Conservation (phyloP, 176 grass and related monocot species). For the Ensete ventricosum region DNA sequence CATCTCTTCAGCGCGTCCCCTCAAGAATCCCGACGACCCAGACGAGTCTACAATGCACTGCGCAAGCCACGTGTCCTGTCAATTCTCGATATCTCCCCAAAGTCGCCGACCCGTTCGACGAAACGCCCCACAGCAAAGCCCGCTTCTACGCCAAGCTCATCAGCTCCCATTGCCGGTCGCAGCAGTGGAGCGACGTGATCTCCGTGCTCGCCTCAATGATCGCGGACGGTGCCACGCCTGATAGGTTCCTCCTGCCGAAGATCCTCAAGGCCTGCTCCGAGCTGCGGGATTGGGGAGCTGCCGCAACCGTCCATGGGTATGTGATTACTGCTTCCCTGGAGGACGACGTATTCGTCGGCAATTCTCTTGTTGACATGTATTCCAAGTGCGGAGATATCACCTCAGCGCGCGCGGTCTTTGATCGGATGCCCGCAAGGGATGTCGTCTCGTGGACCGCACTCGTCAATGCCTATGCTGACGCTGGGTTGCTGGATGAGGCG, state of each 20-base stretch:
- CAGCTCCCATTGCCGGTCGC: slow-evolving; percentile 32
- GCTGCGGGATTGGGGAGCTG: slow-evolving; percentile 16
- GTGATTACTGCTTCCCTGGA: slow-evolving; percentile 25
- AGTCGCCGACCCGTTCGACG: slow-evolving; percentile 13
- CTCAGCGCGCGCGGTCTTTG: slow-evolving; percentile 36
- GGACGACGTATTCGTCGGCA: slow-evolving; percentile 38
- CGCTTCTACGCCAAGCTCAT: slow-evolving; percentile 34
- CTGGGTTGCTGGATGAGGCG: slow-evolving; percentile 36
- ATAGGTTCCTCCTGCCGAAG: slow-evolving; percentile 60
- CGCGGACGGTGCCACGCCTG: slow-evolving; percentile 30
- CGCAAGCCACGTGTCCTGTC: not conserved
- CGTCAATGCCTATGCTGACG: slow-evolving; percentile 38
- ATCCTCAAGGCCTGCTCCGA: slow-evolving; percentile 56
- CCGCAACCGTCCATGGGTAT: slow-evolving; percentile 39
- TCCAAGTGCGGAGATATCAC: slow-evolving; percentile 36
- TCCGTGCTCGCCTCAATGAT: slow-evolving; percentile 39
- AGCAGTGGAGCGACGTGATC: slow-evolving; percentile 36
- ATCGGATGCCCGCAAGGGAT: slow-evolving; percentile 39
- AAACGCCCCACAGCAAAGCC: slow-evolving; percentile 12
- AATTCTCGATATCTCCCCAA: too few species aligned
- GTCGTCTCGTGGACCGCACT: slow-evolving; percentile 61
- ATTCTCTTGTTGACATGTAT: slow-evolving; percentile 58
- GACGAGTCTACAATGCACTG: not conserved
- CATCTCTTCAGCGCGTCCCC: not conserved
- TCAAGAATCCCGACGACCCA: not conserved